Base-by-base conservation (phyloP, 805 yeast genomes). In the Saccharomycopsis fibuligera region DNA sequence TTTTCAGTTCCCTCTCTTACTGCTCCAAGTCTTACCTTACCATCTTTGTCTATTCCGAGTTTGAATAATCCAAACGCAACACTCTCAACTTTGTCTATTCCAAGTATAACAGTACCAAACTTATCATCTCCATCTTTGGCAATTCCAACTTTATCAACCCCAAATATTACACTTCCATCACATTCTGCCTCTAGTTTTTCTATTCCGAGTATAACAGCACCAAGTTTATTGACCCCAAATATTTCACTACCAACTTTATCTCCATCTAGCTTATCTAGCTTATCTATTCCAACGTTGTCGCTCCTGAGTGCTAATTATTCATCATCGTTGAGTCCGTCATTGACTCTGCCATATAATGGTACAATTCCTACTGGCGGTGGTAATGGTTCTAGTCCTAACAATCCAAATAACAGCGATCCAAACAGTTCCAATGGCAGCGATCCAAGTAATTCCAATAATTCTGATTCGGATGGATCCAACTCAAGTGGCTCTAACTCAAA, bases 311-410 rank as follows among this genome's bases (percentile, higher is more conserved):
- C n/a, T n/a, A n/a, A n/a, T n/a, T n/a, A n/a, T n/a, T n/a, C n/a
- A n/a, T n/a, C n/a, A n/a, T n/a, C n/a, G n/a, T n/a, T n/a, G n/a
- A n/a, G n/a, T n/a, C n/a, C n/a, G n/a, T n/a, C n/a, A n/a, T n/a
- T n/a, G n/a, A n/a, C n/a, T n/a, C n/a, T n/a, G n/a, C n/a, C n/a
- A n/a, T n/a, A n/a, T n/a, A n/a, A n/a, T n/a, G n/a, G n/a, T n/a
- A n/a, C n/a, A n/a, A n/a, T n/a, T n/a, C n/a, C n/a, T 22, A 17
- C 23, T 12, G 5, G 6, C 24, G 43, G 45, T 14, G 9, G 35
- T 23, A 5, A 9, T 23, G 41, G 41, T 12, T 41, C 44, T 2
- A 35, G 44, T 41, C 25, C 44, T 14, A n/a, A n/a, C n/a, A n/a
- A n/a, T n/a, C n/a, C n/a, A n/a, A n/a, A n/a, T n/a, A n/a, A n/a